Conservation (phyloP, 352 stramenopile species). For the Globisporangium camurandrum region DNA sequence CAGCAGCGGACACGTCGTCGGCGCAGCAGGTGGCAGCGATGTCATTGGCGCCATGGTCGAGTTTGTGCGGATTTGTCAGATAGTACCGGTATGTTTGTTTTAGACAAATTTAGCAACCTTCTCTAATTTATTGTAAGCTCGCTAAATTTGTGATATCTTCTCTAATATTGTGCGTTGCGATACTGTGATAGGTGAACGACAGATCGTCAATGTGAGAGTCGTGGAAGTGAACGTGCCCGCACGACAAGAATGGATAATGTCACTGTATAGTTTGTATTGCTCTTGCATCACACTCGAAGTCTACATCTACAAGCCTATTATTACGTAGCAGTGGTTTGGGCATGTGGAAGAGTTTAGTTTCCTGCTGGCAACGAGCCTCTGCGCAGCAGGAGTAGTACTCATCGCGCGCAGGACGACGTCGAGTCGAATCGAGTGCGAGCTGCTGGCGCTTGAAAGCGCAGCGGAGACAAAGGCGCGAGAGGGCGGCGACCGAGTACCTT, state of each 20-base stretch:
- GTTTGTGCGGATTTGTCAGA: constrained; percentile 1
- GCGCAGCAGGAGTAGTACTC: constrained; percentile 44
- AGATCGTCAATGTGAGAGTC: too few relatives aligned
- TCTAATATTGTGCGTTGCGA: too few relatives aligned
- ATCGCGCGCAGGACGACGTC: constrained; percentile 26
- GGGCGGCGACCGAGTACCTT: constrained; percentile 51
- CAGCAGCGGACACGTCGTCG: constrained; percentile 47
- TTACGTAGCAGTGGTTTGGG: too few relatives aligned
- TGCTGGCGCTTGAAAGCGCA: background rate
- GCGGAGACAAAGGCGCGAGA: constrained; percentile 3
- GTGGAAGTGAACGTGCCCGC: too few relatives aligned
- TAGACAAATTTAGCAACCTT: too few relatives aligned
- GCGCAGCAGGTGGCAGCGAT: constrained; percentile 13
- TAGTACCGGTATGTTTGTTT: background rate
- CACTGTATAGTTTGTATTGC: too few relatives aligned
- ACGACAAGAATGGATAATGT: too few relatives aligned
- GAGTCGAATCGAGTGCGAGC: constrained; percentile 3
- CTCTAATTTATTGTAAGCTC: too few relatives aligned
- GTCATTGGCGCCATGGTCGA: background rate
- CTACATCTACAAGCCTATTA: too few relatives aligned
- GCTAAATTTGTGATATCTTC: too few relatives aligned
- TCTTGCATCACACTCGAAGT: too few relatives aligned
- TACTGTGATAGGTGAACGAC: too few relatives aligned
- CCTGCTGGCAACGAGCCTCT: constrained; percentile 23
- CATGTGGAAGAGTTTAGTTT: constrained; percentile 45